Evolutionary conservation across 1,284 basidiomycete species (phyloP).

Genomic region (Neolentinus lepideus): DNA sequence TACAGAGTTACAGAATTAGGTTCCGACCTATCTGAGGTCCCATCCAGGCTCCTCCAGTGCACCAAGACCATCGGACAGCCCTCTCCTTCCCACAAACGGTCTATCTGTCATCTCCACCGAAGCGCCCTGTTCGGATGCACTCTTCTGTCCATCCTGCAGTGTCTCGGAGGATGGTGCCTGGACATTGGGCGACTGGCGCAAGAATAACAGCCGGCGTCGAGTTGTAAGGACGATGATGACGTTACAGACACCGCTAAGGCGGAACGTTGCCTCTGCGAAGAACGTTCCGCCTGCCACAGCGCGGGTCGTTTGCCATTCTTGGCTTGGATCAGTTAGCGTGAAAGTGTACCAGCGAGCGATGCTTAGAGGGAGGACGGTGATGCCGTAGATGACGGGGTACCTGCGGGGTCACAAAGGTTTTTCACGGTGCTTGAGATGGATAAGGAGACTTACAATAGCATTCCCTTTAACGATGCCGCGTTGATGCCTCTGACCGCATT

Average conservation of each 20-base stretch:
- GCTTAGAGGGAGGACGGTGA: not conserved
- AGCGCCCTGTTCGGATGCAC: not conserved
- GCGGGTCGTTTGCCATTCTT: not conserved
- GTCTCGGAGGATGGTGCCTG: not conserved
- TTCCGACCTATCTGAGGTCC: not conserved
- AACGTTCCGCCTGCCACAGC: not conserved
- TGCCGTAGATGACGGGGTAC: not conserved
- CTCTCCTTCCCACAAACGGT: not conserved
- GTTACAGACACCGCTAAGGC: conserved; percentile 6
- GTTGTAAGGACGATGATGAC: conserved; percentile 7
- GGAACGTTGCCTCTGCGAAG: not conserved
- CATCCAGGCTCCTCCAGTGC: not conserved
- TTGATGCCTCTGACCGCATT: not conserved
- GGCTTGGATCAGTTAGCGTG: not conserved
- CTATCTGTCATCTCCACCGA: not conserved
- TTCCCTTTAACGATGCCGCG: not conserved
- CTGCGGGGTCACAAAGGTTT: not conserved
- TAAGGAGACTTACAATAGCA: not conserved
- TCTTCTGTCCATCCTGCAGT: not conserved
- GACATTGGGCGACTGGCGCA: not conserved
- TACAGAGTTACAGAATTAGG: no score
- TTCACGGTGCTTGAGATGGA: not conserved
- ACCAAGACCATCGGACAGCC: not conserved
- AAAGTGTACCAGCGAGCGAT: not conserved
- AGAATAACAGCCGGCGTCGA: conserved; percentile 7